Base-by-base conservation (phyloP, 2,329 filamentous ascomycete species). In the Tolypocladium album region DNA sequence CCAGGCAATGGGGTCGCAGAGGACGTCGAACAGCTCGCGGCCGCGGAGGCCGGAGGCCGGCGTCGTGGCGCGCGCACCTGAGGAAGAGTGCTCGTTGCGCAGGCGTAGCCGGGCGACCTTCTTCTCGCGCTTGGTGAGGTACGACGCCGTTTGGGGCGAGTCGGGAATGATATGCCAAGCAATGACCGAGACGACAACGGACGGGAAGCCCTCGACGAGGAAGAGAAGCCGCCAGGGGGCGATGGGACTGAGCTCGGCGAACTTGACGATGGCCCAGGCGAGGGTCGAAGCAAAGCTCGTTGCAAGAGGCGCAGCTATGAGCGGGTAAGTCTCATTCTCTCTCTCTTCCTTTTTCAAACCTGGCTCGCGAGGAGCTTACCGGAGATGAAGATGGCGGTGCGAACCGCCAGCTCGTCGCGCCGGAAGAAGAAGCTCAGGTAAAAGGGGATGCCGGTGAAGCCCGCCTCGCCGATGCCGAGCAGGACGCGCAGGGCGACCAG, bases 211-310 rank as follows among this genome's bases (percentile, higher is more conserved):
- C 72, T 96, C 92, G 15, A 93, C 66, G 9, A 96, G 79, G 68
- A 96, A 95, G 36, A 96, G 79, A 2, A 92, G 80, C n/a, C 92
- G 83, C 92, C 92, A 96, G 4, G 89, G 85, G 0, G 90, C 88
- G 57, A 96, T 86, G 20, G 88, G 88, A 1, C 82, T 78, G 62
- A 79, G 68, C 56, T 83, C 75, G 57, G 85, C 89, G 17, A 91
- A 67, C 66, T 84, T 85, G 57, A 92, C 82, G 63, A 96, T 93
- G 27, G 86, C 68, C 86, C 88, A 91, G 9, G 92, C 91, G 4
- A 96, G 78, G 11, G 82, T 87, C 45, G 90, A 90, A 0, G 90
- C 89, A 69, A 95, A 75, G 1, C 86, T 87, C 50, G 90, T 94
- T 1, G 91, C 90, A 4, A 96, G 79, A 1, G 84, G 84, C 1